Percentiles rank a stretch among this genome's conserved stretches.
These are phyloP conservation scores for Aspergillus pseudoviridinutans DNA, from an alignment of 2,329 filamentous ascomycete species.

Conservation along the genomic window DNA sequence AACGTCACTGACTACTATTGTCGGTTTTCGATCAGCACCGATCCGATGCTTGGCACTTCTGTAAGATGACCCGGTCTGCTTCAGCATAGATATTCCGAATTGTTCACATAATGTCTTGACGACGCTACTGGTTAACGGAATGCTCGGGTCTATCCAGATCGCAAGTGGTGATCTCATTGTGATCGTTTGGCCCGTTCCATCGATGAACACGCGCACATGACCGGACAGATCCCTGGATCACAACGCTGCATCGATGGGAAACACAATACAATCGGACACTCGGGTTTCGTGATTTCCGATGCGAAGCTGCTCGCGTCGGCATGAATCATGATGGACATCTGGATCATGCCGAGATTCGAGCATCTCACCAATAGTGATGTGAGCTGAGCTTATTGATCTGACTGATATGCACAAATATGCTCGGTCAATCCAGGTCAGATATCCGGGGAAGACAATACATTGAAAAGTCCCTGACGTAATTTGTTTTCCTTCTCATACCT, in stretches of 20 bases:
- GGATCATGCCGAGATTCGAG: neutral
- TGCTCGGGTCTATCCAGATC: neutral
- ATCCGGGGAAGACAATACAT: neutral
- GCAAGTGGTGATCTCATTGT: conserved; percentile 7
- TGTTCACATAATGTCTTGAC: neutral
- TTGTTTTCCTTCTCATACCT: neutral
- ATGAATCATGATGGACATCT: neutral
- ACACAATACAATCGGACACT: neutral
- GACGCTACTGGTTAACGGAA: neutral
- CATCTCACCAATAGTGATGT: neutral
- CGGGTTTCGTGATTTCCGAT: neutral
- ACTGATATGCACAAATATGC: neutral
- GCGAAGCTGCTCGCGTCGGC: neutral
- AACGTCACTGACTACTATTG: neutral
- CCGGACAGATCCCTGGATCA: neutral
- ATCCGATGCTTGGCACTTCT: neutral
- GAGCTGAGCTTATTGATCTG: neutral
- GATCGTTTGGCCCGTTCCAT: neutral
- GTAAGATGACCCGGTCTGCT: neutral
- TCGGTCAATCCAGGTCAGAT: neutral
- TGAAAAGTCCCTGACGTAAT: neutral
- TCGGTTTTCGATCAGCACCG: neutral
- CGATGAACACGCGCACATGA: neutral
- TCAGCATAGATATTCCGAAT: neutral
- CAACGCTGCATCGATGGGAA: neutral